Base-by-base conservation (phyloP, 495 filamentous ascomycete species). In the Penicillium bovifimosum region DNA sequence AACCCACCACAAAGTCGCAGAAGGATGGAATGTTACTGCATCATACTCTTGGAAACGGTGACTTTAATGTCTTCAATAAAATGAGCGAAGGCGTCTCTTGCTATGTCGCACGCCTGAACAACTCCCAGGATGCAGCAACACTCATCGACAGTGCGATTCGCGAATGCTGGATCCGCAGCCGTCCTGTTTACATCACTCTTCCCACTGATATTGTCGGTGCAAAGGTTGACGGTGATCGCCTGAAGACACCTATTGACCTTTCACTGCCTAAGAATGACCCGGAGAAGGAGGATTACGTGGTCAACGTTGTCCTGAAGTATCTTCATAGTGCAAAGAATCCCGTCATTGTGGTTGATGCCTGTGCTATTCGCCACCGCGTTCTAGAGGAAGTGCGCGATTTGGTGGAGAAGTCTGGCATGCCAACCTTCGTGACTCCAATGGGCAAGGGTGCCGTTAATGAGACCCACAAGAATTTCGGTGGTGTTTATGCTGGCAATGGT, bases 31-130 rank as follows among this genome's bases (percentile, higher is more conserved):
- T 76, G 68, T 73, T 95, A n/a, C 76, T 97, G 10, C 92, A 97
- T 65, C 92, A 97, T 69, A 95, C 91, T 1, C 83, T 97, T 11
- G 91, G 90, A 29, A 93, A 96, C 62, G 91, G 91, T 27, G 86
- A 93, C 63, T 93, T 87, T 68, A 82, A 86, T 50, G 88, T 87
- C n/a, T 96, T 93, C 62, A 74, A 80, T 55, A 78, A 84, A 53
- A 96, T 96, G 86, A 86, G 76, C 62, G 70, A 72, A 11, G 69
- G 79, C 18, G 84, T 96, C 54, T 86, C 88, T 6, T 87, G 84
- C 63, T 79, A 82, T 28, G 73, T 83, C 29, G 83, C 84, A 9
- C 81, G 80, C 27, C 76, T 97, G 41, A 84, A 82, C 48, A 78
- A 91, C 34, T 80, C 84, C 1, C 59, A 73, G 43, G 83, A 90